A percentile compares a stretch with the other conserved stretches of the same genome.
phyloP scores from a whole-genome alignment of 2,329 filamentous ascomycete genomes.

The Aureobasidium vineae region DNA sequence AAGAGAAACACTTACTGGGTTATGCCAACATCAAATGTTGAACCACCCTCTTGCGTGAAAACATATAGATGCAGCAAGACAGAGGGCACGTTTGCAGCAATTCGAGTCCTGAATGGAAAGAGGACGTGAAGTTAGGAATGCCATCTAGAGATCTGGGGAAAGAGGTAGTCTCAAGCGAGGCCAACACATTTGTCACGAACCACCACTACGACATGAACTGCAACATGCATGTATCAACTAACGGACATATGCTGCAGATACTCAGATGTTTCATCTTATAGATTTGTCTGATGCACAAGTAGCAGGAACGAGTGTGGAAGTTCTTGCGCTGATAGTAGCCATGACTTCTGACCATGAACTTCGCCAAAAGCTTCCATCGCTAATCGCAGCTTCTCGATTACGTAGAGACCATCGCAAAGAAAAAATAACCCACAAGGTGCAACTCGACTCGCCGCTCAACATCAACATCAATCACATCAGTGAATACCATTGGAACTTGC shows the following conservation, averaged over 20 bases:
- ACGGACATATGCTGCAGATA: too few relatives aligned
- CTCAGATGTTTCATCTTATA: too few relatives aligned
- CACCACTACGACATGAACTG: neutral
- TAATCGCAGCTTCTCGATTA: constrained; percentile 10
- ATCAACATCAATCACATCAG: neutral
- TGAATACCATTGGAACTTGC: neutral
- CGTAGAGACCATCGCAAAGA: constrained; percentile 23
- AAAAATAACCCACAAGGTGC: neutral
- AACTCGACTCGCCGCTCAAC: neutral
- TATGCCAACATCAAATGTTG: neutral
- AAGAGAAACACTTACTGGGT: neutral
- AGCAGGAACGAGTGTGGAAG: neutral
- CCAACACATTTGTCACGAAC: constrained; percentile 1
- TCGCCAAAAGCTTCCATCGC: constrained; percentile 9
- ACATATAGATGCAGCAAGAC: neutral
- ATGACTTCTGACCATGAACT: constrained; percentile 7
- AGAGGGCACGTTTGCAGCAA: neutral
- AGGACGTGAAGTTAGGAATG: constrained; percentile 11
- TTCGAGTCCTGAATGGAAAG: neutral
- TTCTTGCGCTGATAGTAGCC: neutral
- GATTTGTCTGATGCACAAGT: neutral
- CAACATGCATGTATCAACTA: neutral
- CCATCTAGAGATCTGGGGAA: neutral
- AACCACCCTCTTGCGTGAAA: neutral
- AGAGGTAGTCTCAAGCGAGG: neutral